Conservation (phyloP, 768 basidiomycete genomes). For the Russula earlei region DNA sequence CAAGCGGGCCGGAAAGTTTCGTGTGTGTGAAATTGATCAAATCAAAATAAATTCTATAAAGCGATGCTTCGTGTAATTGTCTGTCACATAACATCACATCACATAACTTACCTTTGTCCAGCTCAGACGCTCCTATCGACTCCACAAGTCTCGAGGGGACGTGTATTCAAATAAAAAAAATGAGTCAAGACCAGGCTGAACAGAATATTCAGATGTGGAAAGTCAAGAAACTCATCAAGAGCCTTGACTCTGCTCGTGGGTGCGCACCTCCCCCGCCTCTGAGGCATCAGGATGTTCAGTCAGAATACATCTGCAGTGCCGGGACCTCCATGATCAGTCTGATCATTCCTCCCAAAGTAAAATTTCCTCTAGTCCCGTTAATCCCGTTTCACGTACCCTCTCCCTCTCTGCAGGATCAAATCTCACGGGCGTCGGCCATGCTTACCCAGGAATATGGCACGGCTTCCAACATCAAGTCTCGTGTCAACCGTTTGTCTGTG, state of each 20-base stretch:
- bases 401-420: constrained; percentile 59
- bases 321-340: constrained; percentile 99
- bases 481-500: constrained; percentile 95
- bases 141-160: constrained; percentile 1
- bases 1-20: neutral
- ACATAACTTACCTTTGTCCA: neutral
- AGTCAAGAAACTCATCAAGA: constrained; percentile 98
- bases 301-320: constrained; percentile 44
- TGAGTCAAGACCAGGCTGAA: constrained; percentile 81
- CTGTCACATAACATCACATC: no score
- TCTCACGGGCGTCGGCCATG: constrained; percentile 90
- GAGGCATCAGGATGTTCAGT: neutral
- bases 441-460: constrained; percentile 97
- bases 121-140: neutral
- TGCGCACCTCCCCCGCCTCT: constrained; percentile 26
- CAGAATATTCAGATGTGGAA: constrained; percentile 98
- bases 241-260: constrained; percentile 91
- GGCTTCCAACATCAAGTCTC: constrained; percentile 99
- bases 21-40: neutral
- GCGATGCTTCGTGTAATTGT: no score
- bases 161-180: constrained; percentile 30
- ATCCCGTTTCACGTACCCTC: constrained; percentile 7
- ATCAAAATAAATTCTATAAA: neutral
- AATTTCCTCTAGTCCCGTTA: neutral
- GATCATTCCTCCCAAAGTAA: constrained; percentile 88